Conservation (phyloP, 2,329 filamentous ascomycete species). For the Xenoacremonium recifei region DNA sequence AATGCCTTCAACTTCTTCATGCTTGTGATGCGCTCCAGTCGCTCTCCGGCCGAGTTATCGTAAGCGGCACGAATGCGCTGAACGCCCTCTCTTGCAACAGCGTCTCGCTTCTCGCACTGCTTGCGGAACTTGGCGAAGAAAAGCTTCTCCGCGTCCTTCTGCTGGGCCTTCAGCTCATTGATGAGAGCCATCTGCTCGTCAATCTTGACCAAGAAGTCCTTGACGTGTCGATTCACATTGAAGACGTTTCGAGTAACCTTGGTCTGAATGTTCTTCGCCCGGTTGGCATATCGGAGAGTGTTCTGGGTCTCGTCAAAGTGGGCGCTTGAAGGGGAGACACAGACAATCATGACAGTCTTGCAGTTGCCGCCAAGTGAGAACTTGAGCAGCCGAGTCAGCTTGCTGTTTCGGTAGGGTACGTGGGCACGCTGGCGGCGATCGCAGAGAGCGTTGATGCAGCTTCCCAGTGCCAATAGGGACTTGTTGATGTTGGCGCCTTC, state of each 20-base stretch:
- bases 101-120: slow-evolving; percentile 80
- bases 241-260: slow-evolving; percentile 99
- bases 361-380: slow-evolving; percentile 98
- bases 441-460: slow-evolving; percentile 97
- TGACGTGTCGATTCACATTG: slow-evolving; percentile 98
- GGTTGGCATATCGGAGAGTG: slow-evolving; percentile 93
- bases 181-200: slow-evolving; percentile 98
- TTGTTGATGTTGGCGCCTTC: slow-evolving; percentile 99
- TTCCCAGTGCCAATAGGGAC: slow-evolving; percentile 87
- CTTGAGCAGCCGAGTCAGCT: slow-evolving; percentile 90
- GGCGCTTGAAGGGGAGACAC: slow-evolving; percentile 91
- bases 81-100: slow-evolving; percentile 73
- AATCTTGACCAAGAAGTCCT: slow-evolving; percentile 98
- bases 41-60: slow-evolving; percentile 73
- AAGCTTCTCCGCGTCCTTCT: slow-evolving; percentile 80
- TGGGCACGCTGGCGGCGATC: slow-evolving; percentile 89
- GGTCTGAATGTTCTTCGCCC: slow-evolving; percentile 99
- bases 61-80: slow-evolving; percentile 78
- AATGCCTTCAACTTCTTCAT: slow-evolving; percentile 83
- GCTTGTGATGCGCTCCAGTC: slow-evolving; percentile 73
- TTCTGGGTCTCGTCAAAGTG: slow-evolving; percentile 99
- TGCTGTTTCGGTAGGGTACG: slow-evolving; percentile 96
- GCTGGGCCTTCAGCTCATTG: slow-evolving; percentile 89
- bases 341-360: slow-evolving; percentile 99
- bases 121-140: slow-evolving; percentile 90